Percentiles rank a stretch among this genome's conserved stretches.
Evolutionary conservation across 257 asterid species (phyloP).

Genomic region (Ballota nigra): DNA sequence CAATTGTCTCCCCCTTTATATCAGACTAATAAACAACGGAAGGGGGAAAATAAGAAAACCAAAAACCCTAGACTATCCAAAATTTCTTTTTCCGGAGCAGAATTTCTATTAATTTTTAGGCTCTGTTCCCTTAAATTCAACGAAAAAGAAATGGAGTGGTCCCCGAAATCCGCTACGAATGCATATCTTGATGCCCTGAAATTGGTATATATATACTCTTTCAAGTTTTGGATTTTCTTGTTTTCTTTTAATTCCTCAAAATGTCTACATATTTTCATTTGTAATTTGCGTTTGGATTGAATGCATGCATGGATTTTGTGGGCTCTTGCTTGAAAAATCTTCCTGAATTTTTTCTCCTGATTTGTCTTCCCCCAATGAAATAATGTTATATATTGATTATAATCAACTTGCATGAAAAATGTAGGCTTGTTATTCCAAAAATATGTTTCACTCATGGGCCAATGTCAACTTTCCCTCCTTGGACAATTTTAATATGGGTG

Average conservation of each 20-base stretch:
- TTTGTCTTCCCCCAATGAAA: not conserved
- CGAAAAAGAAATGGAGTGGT: conserved; percentile 56
- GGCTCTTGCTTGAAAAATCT: not conserved
- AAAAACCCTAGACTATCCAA: conserved; percentile 30
- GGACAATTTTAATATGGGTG: too few relatives aligned
- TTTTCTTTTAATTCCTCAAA: not conserved
- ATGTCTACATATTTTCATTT: not conserved
- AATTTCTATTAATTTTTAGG: conserved; percentile 1
- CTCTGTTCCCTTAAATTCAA: not conserved
- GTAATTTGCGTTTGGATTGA: not conserved
- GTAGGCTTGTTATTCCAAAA: too few relatives aligned
- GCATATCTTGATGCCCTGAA: conserved; percentile 66
- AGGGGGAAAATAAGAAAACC: not conserved
- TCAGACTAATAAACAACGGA: not conserved
- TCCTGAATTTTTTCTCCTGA: not conserved
- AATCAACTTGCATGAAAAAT: not conserved
- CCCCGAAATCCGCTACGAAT: conserved; percentile 49
- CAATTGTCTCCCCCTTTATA: conserved; percentile 25
- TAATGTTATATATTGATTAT: not conserved
- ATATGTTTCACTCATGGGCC: too few relatives aligned
- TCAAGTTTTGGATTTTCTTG: not conserved
- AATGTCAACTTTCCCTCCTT: too few relatives aligned
- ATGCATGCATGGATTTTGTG: not conserved
- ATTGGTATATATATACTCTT: conserved; percentile 36
- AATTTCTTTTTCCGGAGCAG: conserved; percentile 3